Conservation (phyloP, 202 grass and related monocot genomes). For the Zoysia matrella region DNA sequence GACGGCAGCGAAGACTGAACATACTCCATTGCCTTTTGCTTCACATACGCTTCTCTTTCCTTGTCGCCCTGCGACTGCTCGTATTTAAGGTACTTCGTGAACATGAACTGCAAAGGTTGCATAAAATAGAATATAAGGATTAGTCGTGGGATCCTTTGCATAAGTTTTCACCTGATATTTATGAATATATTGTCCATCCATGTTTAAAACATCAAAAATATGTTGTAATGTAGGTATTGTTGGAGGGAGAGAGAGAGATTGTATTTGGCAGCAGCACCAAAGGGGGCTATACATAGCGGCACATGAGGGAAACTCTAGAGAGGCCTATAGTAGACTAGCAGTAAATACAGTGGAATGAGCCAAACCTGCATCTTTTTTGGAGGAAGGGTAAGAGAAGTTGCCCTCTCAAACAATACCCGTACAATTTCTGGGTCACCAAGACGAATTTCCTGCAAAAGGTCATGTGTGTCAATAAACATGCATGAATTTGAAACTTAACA, state of each 20-base stretch:
- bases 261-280: too few species aligned
- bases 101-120: slow-evolving; percentile 64
- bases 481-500: slow-evolving; percentile 1
- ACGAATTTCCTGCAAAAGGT: slow-evolving; percentile 69
- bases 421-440: slow-evolving; percentile 78
- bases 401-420: slow-evolving; percentile 78
- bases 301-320: too few species aligned
- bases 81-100: slow-evolving; percentile 58
- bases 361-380: slow-evolving; percentile 96
- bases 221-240: neutral
- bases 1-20: slow-evolving; percentile 61
- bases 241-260: too few species aligned
- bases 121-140: slow-evolving; percentile 3
- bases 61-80: slow-evolving; percentile 47
- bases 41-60: slow-evolving; percentile 70
- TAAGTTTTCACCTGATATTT: neutral
- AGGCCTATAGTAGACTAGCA: too few species aligned
- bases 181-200: neutral
- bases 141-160: neutral
- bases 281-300: too few species aligned
- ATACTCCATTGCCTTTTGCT: slow-evolving; percentile 79
- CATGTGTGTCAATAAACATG: slow-evolving; percentile 23
- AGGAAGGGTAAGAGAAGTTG: slow-evolving; percentile 84
- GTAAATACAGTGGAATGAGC: neutral
- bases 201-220: neutral